Base-by-base conservation (phyloP, 192 early-diverging fungal genomes). In the Coemansia sp. region DNA sequence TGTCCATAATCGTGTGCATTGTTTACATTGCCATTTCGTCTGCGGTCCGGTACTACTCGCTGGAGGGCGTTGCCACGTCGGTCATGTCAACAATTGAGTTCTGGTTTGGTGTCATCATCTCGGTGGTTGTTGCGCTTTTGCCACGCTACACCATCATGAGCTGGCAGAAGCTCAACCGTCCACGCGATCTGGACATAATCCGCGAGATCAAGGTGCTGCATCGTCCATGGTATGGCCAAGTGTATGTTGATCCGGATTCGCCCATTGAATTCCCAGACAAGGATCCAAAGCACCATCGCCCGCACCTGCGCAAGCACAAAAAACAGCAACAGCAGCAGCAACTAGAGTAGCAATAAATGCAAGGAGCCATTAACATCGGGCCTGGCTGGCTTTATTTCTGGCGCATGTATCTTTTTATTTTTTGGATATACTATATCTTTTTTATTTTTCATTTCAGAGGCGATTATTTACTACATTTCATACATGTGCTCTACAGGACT, bases 91-190 rank as follows among this genome's bases (percentile, higher is more conserved):
- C 86, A 16, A 80, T 87, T 16, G 68, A 83, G 0, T 98, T 98
- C 65, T 98, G 92, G 88, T 79, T 93, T 39, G 86, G 83, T 21
- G 69, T 92, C 15, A 38, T 90, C 3, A 65, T 99, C 32, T 70
- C 88, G 0, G 88, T 95, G 7, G 76, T 92, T 1, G 61, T 92
- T 0, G 86, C 89, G 0, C 75, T 97, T 61, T 65, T 93, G 53
- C 91, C 92, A 3, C 83, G 93, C 42, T 92, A 87, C 74, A 54
- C 87, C 0, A 74, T 89, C 41, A 83, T 89, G 57, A 94, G 87
- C 69, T 72, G 89, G 32, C 89, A 84, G 67, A 86, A 86, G 65
- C 86, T 88, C 74, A 86, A 84, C 76, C 78, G 74, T 39, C 91
- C 92, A 4, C 82, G 86, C 63, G 89, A 89, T 49, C 74, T 89